phyloP scores from a whole-genome alignment of 2,329 filamentous ascomycete species.

The Kalaharituber pfeilii region DNA sequence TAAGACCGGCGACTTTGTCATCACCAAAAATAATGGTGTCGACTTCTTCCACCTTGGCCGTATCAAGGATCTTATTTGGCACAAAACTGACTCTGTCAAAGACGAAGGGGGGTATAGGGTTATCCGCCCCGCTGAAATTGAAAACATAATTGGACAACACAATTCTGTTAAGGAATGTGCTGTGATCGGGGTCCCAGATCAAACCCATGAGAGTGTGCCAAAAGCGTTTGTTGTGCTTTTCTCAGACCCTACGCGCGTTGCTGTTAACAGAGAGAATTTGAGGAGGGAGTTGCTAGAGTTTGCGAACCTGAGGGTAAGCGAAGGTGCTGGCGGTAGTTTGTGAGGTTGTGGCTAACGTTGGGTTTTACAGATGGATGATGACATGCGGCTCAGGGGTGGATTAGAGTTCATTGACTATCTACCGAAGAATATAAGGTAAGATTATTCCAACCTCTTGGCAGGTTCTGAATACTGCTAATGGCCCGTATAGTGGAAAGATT shows the following conservation, averaged over 20 bases:
- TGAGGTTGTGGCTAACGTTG: too few relatives aligned
- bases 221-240: neutral
- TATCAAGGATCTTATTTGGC: neutral
- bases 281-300: neutral
- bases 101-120: neutral
- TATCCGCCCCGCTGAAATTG: neutral
- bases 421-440: slow-evolving; percentile 38
- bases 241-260: neutral
- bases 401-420: slow-evolving; percentile 48
- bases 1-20: neutral
- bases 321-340: neutral
- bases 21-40: neutral
- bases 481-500: neutral
- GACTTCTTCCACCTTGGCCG: neutral
- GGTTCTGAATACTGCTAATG: neutral
- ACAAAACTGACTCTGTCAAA: neutral
- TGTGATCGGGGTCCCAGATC: neutral
- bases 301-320: neutral
- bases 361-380: slow-evolving; percentile 51
- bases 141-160: neutral
- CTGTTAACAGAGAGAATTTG: neutral
- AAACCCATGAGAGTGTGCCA: neutral
- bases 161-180: neutral
- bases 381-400: slow-evolving; percentile 49
- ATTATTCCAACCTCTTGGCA: neutral